A percentile compares a stretch with the other conserved stretches of the same genome.
Evolutionary conservation across 1,284 basidiomycete species (phyloP).

Genomic region (Peniophora sp.): DNA sequence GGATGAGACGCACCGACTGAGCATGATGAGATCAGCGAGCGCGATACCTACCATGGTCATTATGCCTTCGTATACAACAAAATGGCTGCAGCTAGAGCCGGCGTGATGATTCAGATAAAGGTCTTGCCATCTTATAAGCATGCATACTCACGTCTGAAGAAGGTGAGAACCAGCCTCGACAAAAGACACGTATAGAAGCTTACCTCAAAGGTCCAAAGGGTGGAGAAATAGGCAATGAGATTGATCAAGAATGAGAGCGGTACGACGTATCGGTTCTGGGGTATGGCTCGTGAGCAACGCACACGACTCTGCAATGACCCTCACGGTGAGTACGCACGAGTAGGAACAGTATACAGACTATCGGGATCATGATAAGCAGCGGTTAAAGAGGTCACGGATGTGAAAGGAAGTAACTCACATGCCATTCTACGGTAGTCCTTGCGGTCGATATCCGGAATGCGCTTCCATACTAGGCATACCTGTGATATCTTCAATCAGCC

Average conservation of each 20-base stretch:
- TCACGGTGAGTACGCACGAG: constrained; percentile 34
- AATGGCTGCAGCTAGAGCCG: background rate
- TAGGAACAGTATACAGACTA: constrained; percentile 41
- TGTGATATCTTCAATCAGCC: background rate
- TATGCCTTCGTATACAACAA: constrained; percentile 32
- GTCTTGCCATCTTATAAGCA: too few relatives aligned
- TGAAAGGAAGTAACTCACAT: background rate
- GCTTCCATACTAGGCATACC: background rate
- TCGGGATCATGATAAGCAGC: background rate
- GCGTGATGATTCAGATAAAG: background rate
- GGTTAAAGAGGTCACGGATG: background rate
- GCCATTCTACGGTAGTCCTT: background rate
- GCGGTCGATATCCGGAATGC: too few relatives aligned
- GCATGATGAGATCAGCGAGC: constrained; percentile 48
- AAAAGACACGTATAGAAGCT: constrained; percentile 19
- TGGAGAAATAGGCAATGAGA: background rate
- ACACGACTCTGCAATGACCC: too few relatives aligned
- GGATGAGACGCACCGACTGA: constrained; percentile 16
- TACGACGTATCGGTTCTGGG: constrained; percentile 42
- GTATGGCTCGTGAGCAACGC: too few relatives aligned
- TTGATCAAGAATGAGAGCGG: constrained; percentile 25
- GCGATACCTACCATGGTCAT: constrained; percentile 42
- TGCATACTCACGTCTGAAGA: background rate
- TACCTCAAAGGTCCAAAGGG: background rate
- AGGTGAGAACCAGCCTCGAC: background rate